These are phyloP conservation scores for Gracilaria gracilis DNA, from an alignment of 23 red algal genomes.

Conservation along the genomic window DNA sequence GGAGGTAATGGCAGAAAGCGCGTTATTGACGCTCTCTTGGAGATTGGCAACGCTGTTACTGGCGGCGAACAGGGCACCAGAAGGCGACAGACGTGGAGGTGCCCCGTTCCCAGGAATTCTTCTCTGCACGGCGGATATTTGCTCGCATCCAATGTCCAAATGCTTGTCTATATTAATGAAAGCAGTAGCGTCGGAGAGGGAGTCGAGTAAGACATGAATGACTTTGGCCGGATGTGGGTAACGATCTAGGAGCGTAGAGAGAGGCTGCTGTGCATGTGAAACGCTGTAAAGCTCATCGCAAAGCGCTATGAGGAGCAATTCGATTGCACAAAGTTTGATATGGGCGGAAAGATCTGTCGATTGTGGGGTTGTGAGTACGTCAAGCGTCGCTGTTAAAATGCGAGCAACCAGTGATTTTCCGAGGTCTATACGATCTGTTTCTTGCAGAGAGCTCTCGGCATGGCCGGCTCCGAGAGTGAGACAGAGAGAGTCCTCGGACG, in stretches of 20 bases:
- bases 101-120: slow-evolving; percentile 8
- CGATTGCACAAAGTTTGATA: slow-evolving; percentile 18
- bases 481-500: slow-evolving; percentile 13
- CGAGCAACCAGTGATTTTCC: slow-evolving; percentile 20
- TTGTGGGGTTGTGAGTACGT: slow-evolving; percentile 12
- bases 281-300: slow-evolving; percentile 23
- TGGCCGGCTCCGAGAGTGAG: slow-evolving; percentile 29
- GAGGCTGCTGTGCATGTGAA: slow-evolving; percentile 12
- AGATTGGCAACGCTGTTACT: slow-evolving; percentile 9
- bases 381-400: slow-evolving; percentile 29
- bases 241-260: slow-evolving; percentile 2
- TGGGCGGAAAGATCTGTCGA: background rate
- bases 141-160: slow-evolving; percentile 20
- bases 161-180: background rate
- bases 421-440: slow-evolving; percentile 33
- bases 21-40: slow-evolving; percentile 21
- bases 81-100: background rate
- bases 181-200: background rate
- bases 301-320: slow-evolving; percentile 9
- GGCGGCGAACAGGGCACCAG: background rate
- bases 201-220: slow-evolving; percentile 18
- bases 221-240: slow-evolving; percentile 17
- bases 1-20: slow-evolving; percentile 12
- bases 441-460: slow-evolving; percentile 23
- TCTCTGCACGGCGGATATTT: slow-evolving; percentile 4